These are phyloP conservation scores for Eleusine indica DNA, from an alignment of 176 grass and related monocot genomes.

Conservation along the genomic window DNA sequence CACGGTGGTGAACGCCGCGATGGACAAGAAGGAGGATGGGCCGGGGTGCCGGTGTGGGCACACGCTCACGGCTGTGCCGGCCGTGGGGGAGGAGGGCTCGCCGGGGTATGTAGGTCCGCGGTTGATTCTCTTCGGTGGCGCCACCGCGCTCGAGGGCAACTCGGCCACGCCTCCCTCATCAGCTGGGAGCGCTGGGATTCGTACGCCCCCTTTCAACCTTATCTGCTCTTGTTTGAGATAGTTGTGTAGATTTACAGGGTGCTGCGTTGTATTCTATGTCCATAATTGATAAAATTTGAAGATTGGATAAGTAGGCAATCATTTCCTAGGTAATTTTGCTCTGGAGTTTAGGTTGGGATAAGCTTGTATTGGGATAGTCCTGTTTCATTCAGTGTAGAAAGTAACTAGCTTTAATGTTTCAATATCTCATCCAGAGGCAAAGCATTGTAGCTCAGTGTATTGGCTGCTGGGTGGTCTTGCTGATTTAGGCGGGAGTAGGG, in stretches of 20 bases:
- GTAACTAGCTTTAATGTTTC: not conserved
- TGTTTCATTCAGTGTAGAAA: not conserved
- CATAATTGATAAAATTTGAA: not conserved
- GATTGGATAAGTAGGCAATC: not conserved
- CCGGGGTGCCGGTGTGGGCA: constrained; percentile 92
- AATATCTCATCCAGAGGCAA: not conserved
- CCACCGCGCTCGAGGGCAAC: constrained; percentile 90
- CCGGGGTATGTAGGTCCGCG: constrained; percentile 63
- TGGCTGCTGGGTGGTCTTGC: not conserved
- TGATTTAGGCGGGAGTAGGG: constrained; percentile 5
- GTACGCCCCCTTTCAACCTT: constrained; percentile 43
- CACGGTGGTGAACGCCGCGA: constrained; percentile 62
- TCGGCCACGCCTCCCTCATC: constrained; percentile 61
- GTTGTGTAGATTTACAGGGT: not conserved
- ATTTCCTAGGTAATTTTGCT: constrained; percentile 12
- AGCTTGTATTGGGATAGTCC: not conserved
- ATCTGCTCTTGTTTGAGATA: constrained; percentile 20
- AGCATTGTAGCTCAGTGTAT: not conserved
- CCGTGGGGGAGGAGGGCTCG: constrained; percentile 74
- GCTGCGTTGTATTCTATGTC: not conserved
- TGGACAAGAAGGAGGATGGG: constrained; percentile 90
- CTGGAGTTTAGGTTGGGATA: not conserved
- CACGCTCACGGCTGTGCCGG: constrained; percentile 79
- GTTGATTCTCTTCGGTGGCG: constrained; percentile 84
- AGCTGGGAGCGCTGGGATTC: constrained; percentile 77